These are phyloP conservation scores for Leccinum subatratum DNA, from an alignment of 1,284 basidiomycete genomes.

Conservation along the genomic window DNA sequence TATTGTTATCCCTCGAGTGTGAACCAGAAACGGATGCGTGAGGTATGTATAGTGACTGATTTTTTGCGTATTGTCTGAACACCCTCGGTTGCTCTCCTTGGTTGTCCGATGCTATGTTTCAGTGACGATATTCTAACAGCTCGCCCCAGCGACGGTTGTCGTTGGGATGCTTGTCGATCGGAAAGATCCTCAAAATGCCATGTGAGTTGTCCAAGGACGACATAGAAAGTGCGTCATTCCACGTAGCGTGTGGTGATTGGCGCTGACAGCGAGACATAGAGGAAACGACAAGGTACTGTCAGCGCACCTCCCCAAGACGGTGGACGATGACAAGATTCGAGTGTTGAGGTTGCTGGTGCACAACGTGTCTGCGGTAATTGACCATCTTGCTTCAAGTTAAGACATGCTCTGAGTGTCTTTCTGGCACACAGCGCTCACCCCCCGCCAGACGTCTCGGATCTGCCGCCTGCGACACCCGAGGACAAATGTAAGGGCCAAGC, in stretches of 20 bases:
- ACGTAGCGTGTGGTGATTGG: not conserved
- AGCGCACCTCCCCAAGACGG: slow-evolving; percentile 70
- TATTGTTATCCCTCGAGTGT: slow-evolving; percentile 81
- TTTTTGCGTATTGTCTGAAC: slow-evolving; percentile 38
- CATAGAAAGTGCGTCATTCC: slow-evolving; percentile 39
- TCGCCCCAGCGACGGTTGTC: slow-evolving; percentile 65
- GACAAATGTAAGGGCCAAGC: no score
- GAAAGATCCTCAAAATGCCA: slow-evolving; percentile 83
- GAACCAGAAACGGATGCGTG: slow-evolving; percentile 79
- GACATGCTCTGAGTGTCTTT: no score
- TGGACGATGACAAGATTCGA: slow-evolving; percentile 66
- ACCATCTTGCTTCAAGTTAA: no score
- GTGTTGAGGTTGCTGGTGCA: slow-evolving; percentile 61
- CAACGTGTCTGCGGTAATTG: slow-evolving; percentile 52
- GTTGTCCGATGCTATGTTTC: slow-evolving; percentile 58
- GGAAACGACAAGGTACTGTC: slow-evolving; percentile 78
- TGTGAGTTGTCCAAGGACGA: slow-evolving; percentile 48
- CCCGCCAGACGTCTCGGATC: no score
- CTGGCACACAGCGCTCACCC: no score
- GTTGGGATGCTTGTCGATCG: slow-evolving; percentile 86
- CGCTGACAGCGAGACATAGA: slow-evolving; percentile 38
- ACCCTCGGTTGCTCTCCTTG: not conserved
- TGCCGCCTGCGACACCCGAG: no score
- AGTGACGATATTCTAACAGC: slow-evolving; percentile 67
- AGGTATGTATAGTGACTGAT: slow-evolving; percentile 21